Evolutionary conservation across 257 asterid species (phyloP).

Genomic region (Ligustrum vulgare): DNA sequence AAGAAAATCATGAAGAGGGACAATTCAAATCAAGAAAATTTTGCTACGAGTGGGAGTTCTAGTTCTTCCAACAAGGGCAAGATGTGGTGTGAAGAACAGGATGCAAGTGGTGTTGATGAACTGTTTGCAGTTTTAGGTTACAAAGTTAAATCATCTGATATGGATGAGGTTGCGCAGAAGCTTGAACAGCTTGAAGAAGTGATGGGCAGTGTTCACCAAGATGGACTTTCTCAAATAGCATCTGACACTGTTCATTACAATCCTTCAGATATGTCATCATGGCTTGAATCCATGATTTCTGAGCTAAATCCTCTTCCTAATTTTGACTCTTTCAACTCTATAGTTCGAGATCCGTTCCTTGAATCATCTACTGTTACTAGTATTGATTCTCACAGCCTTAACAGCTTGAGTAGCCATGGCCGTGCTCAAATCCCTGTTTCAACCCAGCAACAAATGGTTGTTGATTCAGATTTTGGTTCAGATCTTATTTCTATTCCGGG

Average conservation of each 20-base stretch:
- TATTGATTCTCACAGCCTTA: constrained; percentile 10
- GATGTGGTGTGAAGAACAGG: constrained; percentile 47
- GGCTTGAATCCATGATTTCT: constrained; percentile 81
- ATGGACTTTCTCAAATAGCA: constrained; percentile 51
- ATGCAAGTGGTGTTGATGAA: constrained; percentile 58
- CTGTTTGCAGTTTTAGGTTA: constrained; percentile 70
- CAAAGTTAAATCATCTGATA: constrained; percentile 57
- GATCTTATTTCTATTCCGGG: constrained; percentile 92
- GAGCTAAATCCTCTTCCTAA: constrained; percentile 51
- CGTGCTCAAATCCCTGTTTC: neutral
- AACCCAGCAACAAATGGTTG: constrained; percentile 19
- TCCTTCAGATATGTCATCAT: constrained; percentile 82
- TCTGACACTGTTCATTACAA: constrained; percentile 71
- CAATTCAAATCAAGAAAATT: constrained; percentile 25
- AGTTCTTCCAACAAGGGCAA: constrained; percentile 34
- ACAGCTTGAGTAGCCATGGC: constrained; percentile 12
- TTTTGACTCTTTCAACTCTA: constrained; percentile 27
- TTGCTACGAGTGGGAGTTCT: constrained; percentile 30
- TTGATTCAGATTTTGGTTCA: constrained; percentile 61
- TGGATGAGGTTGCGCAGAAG: constrained; percentile 73
- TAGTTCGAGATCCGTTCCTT: constrained; percentile 33
- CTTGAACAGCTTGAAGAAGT: constrained; percentile 66
- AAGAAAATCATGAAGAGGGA: constrained; percentile 25
- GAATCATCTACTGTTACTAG: constrained; percentile 21
- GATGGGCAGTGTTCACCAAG: constrained; percentile 44